Evolutionary conservation across 2,329 filamentous ascomycete species (phyloP), one percentile per base, ranked within the genome.

Genomic region (Beauveria varroae): DNA sequence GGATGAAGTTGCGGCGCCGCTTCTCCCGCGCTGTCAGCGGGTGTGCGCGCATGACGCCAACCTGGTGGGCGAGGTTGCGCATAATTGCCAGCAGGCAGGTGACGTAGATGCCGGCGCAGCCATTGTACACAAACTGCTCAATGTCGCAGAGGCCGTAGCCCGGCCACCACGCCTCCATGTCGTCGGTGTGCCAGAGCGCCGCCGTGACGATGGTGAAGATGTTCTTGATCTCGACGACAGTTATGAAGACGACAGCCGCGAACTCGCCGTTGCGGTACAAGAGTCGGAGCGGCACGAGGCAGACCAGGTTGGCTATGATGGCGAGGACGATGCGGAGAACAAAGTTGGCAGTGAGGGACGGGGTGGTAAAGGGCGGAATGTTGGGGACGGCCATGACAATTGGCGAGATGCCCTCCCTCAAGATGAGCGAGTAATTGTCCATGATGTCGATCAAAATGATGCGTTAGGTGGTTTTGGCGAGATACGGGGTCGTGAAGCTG

Each of bases 101-200:
- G 46, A 75, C 74, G 68, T 78, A 85, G 47, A 80, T 66, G 1
- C 77, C 76, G 46, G 80, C 75, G 61, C 50, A 62, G 66, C 78
- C 72, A 63, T 81, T 81, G 64, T 81, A 75, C 30, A 78, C 69
- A 44, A 79, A 81, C 14, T 76, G 67, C 65, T 81, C 75, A 40
- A 84, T 10, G 65, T 86, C 83, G 66, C 83, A 86, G 70, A 81
- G 76, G 20, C 80, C 81, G 26, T 73, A 68, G 56, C 83, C 83
- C 3, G 74, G 69, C 73, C 74, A 84, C 82, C 83, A 86, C 40
- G 63, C 64, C 37, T 66, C 67, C 62, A 79, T 76, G 67, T 84
- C 70, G 67, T 86, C 75, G 67, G 79, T 69, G 62, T 72, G 76
- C 83, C 83, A 86, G 64, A 84, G 74, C 28, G 82, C 72, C 1